Evolutionary conservation across 306 rosid species (phyloP), one percentile per base, ranked within the genome.

Genomic region (Abrus pulchellus): DNA sequence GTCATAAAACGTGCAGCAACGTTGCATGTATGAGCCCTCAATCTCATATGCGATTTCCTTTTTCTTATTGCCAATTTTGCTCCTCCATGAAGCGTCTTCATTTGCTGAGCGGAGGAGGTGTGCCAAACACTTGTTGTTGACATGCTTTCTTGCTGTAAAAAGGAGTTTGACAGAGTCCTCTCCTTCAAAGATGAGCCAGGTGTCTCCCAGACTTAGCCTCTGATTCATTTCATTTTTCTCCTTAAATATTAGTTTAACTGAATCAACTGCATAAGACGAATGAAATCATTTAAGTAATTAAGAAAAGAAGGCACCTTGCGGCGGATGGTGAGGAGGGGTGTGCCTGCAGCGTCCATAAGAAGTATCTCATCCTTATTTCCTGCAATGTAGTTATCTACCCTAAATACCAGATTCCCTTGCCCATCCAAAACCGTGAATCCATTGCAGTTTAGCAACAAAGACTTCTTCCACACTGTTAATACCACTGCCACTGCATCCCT

Each of bases 391-490:
- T 87, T 91, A 41, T 93, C 97, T 1, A 93, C 97, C 34, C 97
- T 86, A 2, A 82, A 93, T 4, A 88, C 88, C 1, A 93, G 74
- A 76, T 91, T 87, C 2, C 97, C 97, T 7, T 66, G 78, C 62
- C 52, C 7, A 64, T 90, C 88, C 7, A 87, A 93, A 55, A 93
- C 97, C 6, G 97, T 93, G 76, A 93, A 93, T n/a, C 97, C 97
- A 9, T 66, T 83, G 78, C 97, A 93, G 76, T 80, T 91, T 30
- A 86, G 74, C 66, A 93, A 41, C 62, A 93, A 83, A 2, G 97
- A 93, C 87, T 93, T 93, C 69, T 88, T 93, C 97, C 97, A 93
- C 57, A 93, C 94, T 0, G 97, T 93, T 0, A 93, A 76, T 3
- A 81, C 81, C 13, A 62, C 83, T 30, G 36, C 0, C 13, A 45